phyloP scores from a whole-genome alignment of 371 early-diverging fungal genomes.

The Mortierella sp. region DNA sequence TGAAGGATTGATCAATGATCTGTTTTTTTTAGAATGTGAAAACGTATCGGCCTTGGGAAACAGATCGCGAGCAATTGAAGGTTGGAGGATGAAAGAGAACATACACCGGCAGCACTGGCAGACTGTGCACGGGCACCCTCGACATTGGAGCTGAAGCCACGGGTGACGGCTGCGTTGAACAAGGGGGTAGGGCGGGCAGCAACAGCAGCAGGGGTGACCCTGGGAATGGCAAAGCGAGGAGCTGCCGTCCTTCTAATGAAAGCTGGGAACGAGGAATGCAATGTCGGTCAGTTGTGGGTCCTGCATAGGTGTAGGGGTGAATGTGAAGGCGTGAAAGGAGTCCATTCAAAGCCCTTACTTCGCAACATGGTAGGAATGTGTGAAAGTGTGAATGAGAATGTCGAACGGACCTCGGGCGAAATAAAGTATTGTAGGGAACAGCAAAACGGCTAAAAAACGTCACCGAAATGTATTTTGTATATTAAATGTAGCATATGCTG shows the following conservation, averaged over 20 bases:
- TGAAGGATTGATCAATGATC: not conserved
- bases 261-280: not conserved
- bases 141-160: conserved; percentile 28
- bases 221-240: not conserved
- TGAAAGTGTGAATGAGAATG: not conserved
- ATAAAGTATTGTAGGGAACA: not conserved
- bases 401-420: not conserved
- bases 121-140: conserved; percentile 49
- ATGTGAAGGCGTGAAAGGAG: not conserved
- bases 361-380: not conserved
- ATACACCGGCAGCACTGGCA: conserved; percentile 43
- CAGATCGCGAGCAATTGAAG: not conserved
- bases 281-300: not conserved
- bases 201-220: not conserved
- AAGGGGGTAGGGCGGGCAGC: conserved; percentile 8
- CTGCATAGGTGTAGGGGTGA: not conserved
- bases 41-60: not conserved
- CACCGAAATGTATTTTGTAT: not conserved
- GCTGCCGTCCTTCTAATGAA: not conserved
- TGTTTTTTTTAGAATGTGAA: not conserved
- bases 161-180: not conserved
- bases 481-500: not conserved
- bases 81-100: not conserved
- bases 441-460: not conserved
- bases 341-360: not conserved